Base-by-base conservation (phyloP, 78 protist species). In the Chrysochromulina parva region DNA sequence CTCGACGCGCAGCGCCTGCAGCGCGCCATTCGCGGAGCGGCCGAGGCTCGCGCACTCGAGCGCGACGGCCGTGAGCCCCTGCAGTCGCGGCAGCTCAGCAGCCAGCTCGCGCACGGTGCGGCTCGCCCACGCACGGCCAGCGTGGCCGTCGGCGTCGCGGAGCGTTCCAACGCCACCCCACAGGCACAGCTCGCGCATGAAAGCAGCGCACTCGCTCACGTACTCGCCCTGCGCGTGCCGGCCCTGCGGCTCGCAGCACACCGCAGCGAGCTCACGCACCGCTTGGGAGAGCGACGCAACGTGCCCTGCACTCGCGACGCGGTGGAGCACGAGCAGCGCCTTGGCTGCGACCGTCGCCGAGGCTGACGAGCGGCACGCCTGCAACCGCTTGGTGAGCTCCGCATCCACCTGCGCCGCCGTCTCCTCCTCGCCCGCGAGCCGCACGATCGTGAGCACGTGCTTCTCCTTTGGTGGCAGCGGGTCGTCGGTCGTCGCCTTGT, bases 401-500 rank as follows among this genome's bases (percentile, higher is more conserved):
- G 48, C 17, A 2, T 3, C 78, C 50, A 28, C 53, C 52, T 24
- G 54, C 14, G 28, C 78, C 26, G 11, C 16, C 14, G 17, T 2
- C 2, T 69, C 78, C 50, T 5, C 13, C 78, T 69, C 78, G 14
- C 26, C 28, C 48, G 78, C 28, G 50, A 4, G 17, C n/a, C 78
- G 78, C 6, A n/a, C 52, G 24, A 28, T n/a, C n/a, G 78, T 17
- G 7, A 10, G n/a, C 78, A 69, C 78, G 13, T 69, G 78, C 78
- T 69, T 69, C 78, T 69, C 78, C 78, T 69, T 69, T 3, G 78
- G 78, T 50, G 6, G 50, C 10, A 69, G 17, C 53, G 7, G 38
- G 78, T 69, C 78, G 50, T 69, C 78, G 11, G 78, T 69, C 52
- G 78, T 69, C 78, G 78, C 78, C 78, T 69, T 69, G 54, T 7